Percentiles rank a stretch among this genome's conserved stretches.
Conservation (phyloP, 2,329 filamentous ascomycete genomes). For the Penicillium sclerotigenum region DNA sequence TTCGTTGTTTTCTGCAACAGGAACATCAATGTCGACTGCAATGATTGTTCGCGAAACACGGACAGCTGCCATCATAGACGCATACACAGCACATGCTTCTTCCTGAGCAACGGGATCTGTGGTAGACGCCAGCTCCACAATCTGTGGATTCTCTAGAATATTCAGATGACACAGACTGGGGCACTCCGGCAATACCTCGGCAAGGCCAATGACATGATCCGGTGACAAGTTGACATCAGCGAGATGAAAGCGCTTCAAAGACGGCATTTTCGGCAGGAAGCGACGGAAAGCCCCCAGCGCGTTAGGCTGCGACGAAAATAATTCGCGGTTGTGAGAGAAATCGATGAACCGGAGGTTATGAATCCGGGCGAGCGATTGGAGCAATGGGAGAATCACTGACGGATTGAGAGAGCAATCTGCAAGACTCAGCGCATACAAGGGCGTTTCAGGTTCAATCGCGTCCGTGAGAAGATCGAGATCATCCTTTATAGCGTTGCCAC, state of each 20-base stretch:
- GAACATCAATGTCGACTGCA: conserved; percentile 88
- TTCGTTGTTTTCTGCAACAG: conserved; percentile 75
- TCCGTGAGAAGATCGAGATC: conserved; percentile 45
- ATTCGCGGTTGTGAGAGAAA: conserved; percentile 78
- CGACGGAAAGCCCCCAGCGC: conserved; percentile 72
- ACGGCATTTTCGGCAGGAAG: conserved; percentile 75
- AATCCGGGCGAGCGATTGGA: conserved; percentile 69
- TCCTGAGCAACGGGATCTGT: conserved; percentile 78
- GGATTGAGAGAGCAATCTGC: conserved; percentile 80
- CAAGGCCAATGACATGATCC: conserved; percentile 84
- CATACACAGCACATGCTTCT: conserved; percentile 90
- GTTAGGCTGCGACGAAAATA: conserved; percentile 73
- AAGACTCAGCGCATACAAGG: conserved; percentile 77
- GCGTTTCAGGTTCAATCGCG: conserved; percentile 45
- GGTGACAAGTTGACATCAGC: conserved; percentile 78
- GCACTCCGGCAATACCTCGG: conserved; percentile 85
- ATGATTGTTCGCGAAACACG: conserved; percentile 79
- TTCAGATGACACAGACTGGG: conserved; percentile 79
- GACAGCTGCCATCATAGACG: conserved; percentile 83
- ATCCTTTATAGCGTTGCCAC: conserved; percentile 71
- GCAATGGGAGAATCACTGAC: conserved; percentile 66
- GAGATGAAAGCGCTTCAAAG: conserved; percentile 80
- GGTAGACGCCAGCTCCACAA: conserved; percentile 68
- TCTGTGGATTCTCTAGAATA: conserved; percentile 70
- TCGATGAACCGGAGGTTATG: conserved; percentile 82